Evolutionary conservation across 2,329 filamentous ascomycete genomes (phyloP).

Genomic region (Pestalotiopsis sp.): DNA sequence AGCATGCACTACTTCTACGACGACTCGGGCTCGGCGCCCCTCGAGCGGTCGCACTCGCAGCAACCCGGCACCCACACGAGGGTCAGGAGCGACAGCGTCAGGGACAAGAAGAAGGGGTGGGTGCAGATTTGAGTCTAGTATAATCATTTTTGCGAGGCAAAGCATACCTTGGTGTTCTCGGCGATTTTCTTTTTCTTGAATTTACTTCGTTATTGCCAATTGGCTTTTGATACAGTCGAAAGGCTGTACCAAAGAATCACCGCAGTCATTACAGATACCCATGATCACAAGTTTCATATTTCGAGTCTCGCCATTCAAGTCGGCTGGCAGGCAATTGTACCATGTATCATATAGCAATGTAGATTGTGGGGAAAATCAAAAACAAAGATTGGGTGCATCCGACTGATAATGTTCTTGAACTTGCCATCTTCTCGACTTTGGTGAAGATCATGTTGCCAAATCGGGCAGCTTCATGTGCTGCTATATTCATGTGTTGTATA

Average conservation of each 20-base stretch:
- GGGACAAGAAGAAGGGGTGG: conserved; percentile 7
- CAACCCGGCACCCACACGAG: conserved; percentile 2
- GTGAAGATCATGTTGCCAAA: not conserved
- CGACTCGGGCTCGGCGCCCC: not conserved
- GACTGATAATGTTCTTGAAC: no score
- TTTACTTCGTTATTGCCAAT: not conserved
- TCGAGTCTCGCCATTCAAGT: not conserved
- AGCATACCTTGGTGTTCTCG: not conserved
- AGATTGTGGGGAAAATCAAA: not conserved
- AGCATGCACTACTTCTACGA: conserved; percentile 10
- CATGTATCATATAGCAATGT: not conserved
- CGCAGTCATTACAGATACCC: conserved; percentile 7
- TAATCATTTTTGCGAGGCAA: not conserved
- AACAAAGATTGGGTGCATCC: not conserved
- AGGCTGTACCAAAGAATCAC: not conserved
- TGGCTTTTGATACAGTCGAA: not conserved
- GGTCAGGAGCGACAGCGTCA: conserved; percentile 8
- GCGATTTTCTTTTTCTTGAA: not conserved
- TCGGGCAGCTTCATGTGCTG: no score
- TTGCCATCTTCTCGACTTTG: no score
- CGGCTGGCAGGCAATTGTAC: not conserved
- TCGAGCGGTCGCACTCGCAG: not conserved
- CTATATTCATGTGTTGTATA: no score
- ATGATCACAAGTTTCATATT: not conserved
- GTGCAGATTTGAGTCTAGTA: not conserved